These are phyloP conservation scores for Beauveria caledonica DNA, from an alignment of 2,329 filamentous ascomycete genomes.

Conservation along the genomic window DNA sequence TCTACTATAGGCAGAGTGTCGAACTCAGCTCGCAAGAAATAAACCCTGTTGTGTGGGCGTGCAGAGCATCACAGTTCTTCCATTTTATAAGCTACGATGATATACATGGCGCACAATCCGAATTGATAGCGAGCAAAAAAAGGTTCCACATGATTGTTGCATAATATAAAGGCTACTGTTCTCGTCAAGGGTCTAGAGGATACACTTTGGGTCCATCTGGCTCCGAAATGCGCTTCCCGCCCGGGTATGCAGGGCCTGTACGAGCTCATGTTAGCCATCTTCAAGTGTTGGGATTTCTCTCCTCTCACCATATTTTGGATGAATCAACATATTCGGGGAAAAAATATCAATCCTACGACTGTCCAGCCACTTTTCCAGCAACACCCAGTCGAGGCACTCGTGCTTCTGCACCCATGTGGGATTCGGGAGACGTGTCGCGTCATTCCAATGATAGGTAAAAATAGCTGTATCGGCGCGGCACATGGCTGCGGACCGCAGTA, in stretches of 20 bases:
- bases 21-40: too few relatives aligned
- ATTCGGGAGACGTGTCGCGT: neutral
- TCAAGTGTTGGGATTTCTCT: too few relatives aligned
- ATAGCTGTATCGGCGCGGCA: neutral
- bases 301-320: neutral
- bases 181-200: neutral
- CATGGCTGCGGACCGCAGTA: neutral
- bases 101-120: too few relatives aligned
- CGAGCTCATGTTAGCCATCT: too few relatives aligned
- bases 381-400: neutral
- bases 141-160: neutral
- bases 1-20: too few relatives aligned
- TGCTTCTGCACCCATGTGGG: neutral
- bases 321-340: neutral
- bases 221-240: neutral
- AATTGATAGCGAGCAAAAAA: too few relatives aligned
- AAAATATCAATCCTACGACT: neutral
- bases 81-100: too few relatives aligned
- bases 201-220: neutral
- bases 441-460: neutral
- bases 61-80: too few relatives aligned
- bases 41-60: too few relatives aligned
- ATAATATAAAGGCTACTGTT: too few relatives aligned
- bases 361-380: neutral
- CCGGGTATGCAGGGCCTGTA: neutral